Evolutionary conservation across 495 filamentous ascomycete genomes (phyloP).

Genomic region (Tricharina praecox): DNA sequence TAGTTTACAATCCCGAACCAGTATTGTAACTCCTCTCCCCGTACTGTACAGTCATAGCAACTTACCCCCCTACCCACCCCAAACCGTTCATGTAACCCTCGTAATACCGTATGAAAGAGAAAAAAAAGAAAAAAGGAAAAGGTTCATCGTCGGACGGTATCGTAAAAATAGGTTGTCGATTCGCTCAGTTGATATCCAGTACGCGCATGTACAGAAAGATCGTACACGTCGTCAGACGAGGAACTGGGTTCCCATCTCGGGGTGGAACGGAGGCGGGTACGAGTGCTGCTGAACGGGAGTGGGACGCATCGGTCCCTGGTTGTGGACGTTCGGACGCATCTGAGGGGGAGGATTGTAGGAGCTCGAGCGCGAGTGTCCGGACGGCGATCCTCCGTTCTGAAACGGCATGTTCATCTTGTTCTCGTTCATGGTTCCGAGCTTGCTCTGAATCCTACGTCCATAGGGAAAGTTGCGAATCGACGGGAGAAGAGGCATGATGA

Average conservation of each 20-base stretch:
- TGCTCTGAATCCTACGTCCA: conserved; percentile 77
- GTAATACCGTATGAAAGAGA: no score
- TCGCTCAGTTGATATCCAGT: no score
- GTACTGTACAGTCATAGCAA: conserved; percentile 9
- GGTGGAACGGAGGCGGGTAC: conserved; percentile 16
- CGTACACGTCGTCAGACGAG: conserved; percentile 8
- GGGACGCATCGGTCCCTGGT: conserved; percentile 9
- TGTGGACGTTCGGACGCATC: conserved; percentile 3
- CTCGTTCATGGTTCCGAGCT: conserved; percentile 39
- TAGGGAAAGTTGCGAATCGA: conserved; percentile 75
- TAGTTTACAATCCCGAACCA: conserved; percentile 7
- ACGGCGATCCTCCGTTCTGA: conserved; percentile 8
- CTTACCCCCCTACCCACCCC: background rate
- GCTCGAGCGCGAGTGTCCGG: conserved; percentile 19
- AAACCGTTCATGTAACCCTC: conserved; percentile 4
- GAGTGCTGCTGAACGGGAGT: conserved; percentile 25
- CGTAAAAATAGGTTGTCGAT: no score
- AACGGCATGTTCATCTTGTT: conserved; percentile 7
- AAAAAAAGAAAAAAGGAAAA: no score
- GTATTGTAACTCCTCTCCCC: no score
- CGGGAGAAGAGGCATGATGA: conserved; percentile 66
- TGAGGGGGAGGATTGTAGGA: conserved; percentile 23
- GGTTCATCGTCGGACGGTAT: no score
- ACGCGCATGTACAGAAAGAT: no score
- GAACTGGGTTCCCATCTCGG: conserved; percentile 5